Conservation (phyloP, 768 basidiomycete species). For the Phanerodontia chrysosporium region DNA sequence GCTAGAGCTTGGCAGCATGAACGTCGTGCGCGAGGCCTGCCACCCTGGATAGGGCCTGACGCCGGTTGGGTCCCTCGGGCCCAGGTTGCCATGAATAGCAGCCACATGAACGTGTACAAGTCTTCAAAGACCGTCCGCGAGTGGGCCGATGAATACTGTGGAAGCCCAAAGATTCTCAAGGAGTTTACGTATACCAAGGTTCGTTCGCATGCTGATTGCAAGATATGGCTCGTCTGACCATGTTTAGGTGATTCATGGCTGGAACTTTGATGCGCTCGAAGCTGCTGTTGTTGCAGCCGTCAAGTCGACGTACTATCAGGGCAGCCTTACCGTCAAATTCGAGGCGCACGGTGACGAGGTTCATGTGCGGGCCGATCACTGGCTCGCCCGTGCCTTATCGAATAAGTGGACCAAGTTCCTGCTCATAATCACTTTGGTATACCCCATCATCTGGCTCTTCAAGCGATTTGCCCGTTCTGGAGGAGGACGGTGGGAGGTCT, state of each 20-base stretch:
- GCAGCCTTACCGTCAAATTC: conserved; percentile 47
- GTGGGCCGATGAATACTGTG: conserved; percentile 84
- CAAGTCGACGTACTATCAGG: conserved; percentile 35
- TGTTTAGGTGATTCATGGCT: conserved; percentile 51
- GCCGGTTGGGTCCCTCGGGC: not conserved
- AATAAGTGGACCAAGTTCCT: conserved; percentile 70
- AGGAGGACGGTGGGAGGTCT: conserved; percentile 73
- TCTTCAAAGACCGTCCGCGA: conserved; percentile 62
- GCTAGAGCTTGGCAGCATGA: conserved; percentile 43
- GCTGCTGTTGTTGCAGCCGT: conserved; percentile 35
- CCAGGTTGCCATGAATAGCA: conserved; percentile 4
- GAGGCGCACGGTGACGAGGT: conserved; percentile 43
- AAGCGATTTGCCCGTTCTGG: conserved; percentile 62
- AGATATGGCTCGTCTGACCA: not conserved
- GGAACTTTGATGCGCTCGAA: conserved; percentile 42
- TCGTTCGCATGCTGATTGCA: conserved; percentile 4
- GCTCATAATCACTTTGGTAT: conserved; percentile 64
- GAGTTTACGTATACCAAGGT: conserved; percentile 77
- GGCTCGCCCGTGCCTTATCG: conserved; percentile 61
- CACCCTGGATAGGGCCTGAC: conserved; percentile 40
- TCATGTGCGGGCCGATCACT: conserved; percentile 64
- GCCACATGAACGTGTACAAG: conserved; percentile 30
- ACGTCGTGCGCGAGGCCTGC: conserved; percentile 44
- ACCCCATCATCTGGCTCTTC: conserved; percentile 79
- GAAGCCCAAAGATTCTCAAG: conserved; percentile 64